Evolutionary conservation across 2,329 filamentous ascomycete species (phyloP).

Genomic region (Parascedosporium putredinis): DNA sequence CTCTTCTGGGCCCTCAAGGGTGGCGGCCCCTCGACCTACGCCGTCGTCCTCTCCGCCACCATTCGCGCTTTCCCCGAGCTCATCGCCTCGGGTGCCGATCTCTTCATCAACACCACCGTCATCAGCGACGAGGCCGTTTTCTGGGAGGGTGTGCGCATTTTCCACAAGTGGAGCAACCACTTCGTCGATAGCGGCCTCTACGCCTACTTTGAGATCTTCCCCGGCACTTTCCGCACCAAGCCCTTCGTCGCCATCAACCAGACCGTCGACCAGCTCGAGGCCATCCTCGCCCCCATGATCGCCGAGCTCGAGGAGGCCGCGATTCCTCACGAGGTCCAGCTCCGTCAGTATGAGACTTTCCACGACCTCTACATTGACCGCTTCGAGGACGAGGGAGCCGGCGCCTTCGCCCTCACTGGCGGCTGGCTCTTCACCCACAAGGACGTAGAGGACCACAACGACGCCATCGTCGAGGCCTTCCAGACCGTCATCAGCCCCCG

Average conservation of each 20-base stretch:
- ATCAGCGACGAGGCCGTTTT: constrained; percentile 28
- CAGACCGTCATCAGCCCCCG: constrained; percentile 20
- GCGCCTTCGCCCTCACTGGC: constrained; percentile 24
- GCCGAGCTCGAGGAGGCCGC: constrained; percentile 20
- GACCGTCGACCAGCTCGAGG: constrained; percentile 22
- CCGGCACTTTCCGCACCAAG: constrained; percentile 27
- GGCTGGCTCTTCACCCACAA: constrained; percentile 26
- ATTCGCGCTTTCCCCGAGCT: constrained; percentile 39
- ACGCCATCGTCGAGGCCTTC: constrained; percentile 24
- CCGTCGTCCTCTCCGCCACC: constrained; percentile 40
- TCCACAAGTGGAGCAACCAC: constrained; percentile 31
- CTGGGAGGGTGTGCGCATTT: constrained; percentile 36
- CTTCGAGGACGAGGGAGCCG: constrained; percentile 25
- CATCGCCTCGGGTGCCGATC: constrained; percentile 28
- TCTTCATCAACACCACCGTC: constrained; percentile 26
- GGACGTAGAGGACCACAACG: constrained; percentile 24
- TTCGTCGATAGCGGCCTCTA: constrained; percentile 31
- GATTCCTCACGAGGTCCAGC: constrained; percentile 18
- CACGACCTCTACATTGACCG: constrained; percentile 26
- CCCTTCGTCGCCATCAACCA: constrained; percentile 26
- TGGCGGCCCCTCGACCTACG: constrained; percentile 42
- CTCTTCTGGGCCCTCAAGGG: constrained; percentile 48
- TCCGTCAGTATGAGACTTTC: constrained; percentile 22
- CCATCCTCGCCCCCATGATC: constrained; percentile 24
- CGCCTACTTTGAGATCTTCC: constrained; percentile 31